Base-by-base conservation (phyloP, 495 filamentous ascomycete species). In the Penicillium mononematosum region DNA sequence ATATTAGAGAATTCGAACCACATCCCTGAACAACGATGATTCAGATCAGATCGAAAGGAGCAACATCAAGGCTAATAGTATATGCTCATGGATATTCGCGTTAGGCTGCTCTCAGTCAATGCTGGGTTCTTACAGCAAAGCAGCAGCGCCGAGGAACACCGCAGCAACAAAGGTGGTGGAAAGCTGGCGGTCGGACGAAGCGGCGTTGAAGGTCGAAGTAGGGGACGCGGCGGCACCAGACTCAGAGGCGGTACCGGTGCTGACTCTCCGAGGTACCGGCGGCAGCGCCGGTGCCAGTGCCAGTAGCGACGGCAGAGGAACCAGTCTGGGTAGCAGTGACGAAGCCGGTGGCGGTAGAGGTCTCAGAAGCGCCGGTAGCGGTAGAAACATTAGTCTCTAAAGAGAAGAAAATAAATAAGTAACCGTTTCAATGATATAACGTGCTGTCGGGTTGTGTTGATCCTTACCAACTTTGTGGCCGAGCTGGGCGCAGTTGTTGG, bases 381-480 rank as follows among this genome's bases (percentile, higher is more conserved):
- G 65, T 49, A 16, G 48, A 29, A 22, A 61, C 45, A 25, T 47
- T 42, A 19, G 44, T 45, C 47, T 50, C 54, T 51, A 29, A 25
- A 58, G 22, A 50, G 43, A 16, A 44, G 24, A 39, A 29, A 17
- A 51, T 56, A 32, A 11, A 45, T 56, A 32, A 47, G 54, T 58
- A 48, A 42, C 20, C 14, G 25, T 51, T n/a, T 22, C 46, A 36
- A 45, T 24, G 24, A 42, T 42, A 12, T 41, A 34, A 53, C 19
- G 29, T 4, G 32, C 2, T 17, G 20, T 16, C 5, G 31, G n/a
- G 17, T 29, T 27, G 16, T 56, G 48, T 48, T 29, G 19, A 61
- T 60, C 42, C 72, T 59, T 66, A 76, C 74, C 71, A 66, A 70
- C 61, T 61, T 68, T 66, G 67, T 71, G 62, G 19, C 72, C 72